Conservation (phyloP, 331 rosid genomes). For the Pyracantha coccinea region DNA sequence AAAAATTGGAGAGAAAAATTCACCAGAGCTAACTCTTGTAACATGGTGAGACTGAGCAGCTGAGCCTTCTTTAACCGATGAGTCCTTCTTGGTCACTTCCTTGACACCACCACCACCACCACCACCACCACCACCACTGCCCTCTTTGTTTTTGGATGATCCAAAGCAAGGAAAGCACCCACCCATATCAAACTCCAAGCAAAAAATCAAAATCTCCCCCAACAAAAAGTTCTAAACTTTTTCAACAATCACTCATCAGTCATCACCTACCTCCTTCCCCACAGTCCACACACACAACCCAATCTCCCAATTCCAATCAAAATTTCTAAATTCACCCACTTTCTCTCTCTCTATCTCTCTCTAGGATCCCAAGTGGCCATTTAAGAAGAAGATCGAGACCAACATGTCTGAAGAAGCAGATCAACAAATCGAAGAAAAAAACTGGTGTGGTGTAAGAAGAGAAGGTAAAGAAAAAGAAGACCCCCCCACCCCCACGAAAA, state of each 20-base stretch:
- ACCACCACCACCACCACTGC: conserved; percentile 43
- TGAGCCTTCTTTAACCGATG: conserved; percentile 67
- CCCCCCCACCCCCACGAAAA: background rate
- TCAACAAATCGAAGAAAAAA: conserved; percentile 85
- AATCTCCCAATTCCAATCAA: conserved; percentile 34
- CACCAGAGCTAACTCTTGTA: conserved; percentile 64
- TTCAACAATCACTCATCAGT: conserved; percentile 14
- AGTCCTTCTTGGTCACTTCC: conserved; percentile 62
- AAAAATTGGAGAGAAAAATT: background rate
- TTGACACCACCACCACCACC: conserved; percentile 48
- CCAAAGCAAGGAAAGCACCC: conserved; percentile 97
- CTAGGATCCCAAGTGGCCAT: conserved; percentile 42
- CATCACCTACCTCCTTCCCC: conserved; percentile 7
- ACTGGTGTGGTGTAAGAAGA: conserved; percentile 41
- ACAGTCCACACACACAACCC: conserved; percentile 13
- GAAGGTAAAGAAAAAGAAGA: conserved; percentile 42
- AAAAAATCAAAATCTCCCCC: conserved; percentile 43
- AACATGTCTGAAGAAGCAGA: conserved; percentile 63
- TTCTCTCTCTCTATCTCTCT: conserved; percentile 16
- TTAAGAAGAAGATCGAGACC: conserved; percentile 55
- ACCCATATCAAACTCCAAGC: conserved; percentile 73
- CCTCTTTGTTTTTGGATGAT: conserved; percentile 68
- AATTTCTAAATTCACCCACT: conserved; percentile 9
- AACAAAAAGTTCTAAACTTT: conserved; percentile 8
- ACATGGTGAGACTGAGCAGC: conserved; percentile 64